Base-by-base conservation (phyloP, 371 early-diverging fungal genomes). In the Mucor lusitanicus region DNA sequence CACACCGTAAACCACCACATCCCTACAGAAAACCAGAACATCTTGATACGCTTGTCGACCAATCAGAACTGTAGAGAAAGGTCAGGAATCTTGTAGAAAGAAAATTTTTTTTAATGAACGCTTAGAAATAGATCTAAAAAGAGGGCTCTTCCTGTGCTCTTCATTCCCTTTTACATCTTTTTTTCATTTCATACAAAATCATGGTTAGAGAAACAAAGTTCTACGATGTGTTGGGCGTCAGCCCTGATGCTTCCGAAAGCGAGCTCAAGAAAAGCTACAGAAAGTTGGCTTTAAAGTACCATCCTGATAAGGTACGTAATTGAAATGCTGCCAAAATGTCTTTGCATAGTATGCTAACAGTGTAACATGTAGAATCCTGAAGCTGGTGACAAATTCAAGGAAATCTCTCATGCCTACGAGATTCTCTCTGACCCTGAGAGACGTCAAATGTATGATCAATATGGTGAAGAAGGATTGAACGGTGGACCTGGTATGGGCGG, bases 251-350 rank as follows among this genome's bases (percentile, higher is more conserved):
- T 37, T 76, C 90, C 33, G 97, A 97, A 27, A 64, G 76, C 46
- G 94, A 97, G 70, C 85, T 97, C 71, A 95, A 94, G 76, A 95
- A 94, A 75, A 93, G 95, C 19, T 98, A 94, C 85, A 88, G 95
- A 61, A 95, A 92, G 75, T 75, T 97, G 42, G 98, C 99, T 27
- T 86, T 95, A 64, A 91, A 91, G 68, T 95, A 93, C 81, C 99
- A 99, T 73, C 99, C 95, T 56, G 98, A 97, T 81, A 95, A 95
- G 88, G 91, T 88, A 81, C 32, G 23, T 11, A 25, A 27, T 28
- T 32, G 23, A 11, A 17, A 3, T 15, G 59, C 40, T 39, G 8
- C 30, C n/a, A 44, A 42, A 42, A 73, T 30, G 59, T 37, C 17
- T 6, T 7, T 21, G 35, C 23, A 54, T 28, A n/a, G 13, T 37